Conservation (phyloP, 495 filamentous ascomycete species). For the Hypoxylon crocopeplum region DNA sequence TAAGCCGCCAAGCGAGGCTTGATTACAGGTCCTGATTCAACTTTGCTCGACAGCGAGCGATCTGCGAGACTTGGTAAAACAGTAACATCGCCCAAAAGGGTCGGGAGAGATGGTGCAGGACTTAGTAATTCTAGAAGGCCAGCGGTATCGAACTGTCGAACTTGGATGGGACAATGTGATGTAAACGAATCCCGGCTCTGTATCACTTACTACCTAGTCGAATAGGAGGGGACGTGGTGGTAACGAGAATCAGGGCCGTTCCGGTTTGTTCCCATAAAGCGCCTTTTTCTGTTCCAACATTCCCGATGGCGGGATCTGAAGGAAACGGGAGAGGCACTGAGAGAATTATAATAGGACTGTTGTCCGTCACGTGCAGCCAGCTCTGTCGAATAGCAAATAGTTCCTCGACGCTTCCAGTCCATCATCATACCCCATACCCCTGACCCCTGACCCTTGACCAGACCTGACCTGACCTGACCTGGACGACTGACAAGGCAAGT, state of each 20-base stretch:
- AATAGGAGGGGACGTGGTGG: constrained; percentile 13
- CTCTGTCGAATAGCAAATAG: too few relatives aligned
- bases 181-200: constrained; percentile 24
- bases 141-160: constrained; percentile 1
- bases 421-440: too few relatives aligned
- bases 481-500: too few relatives aligned
- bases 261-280: constrained; percentile 32
- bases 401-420: too few relatives aligned
- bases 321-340: neutral
- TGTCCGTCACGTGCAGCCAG: constrained; percentile 17
- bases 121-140: constrained; percentile 34
- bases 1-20: constrained; percentile 27
- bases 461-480: too few relatives aligned
- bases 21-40: constrained; percentile 24
- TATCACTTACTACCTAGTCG: constrained; percentile 21
- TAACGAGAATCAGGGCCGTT: constrained; percentile 4
- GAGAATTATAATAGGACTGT: constrained; percentile 9
- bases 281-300: constrained; percentile 22
- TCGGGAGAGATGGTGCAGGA: constrained; percentile 19
- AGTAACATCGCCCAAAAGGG: constrained; percentile 29
- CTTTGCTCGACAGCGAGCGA: constrained; percentile 6
- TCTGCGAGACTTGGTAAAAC: constrained; percentile 15
- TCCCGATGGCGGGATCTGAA: constrained; percentile 23
- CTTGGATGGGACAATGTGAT: constrained; percentile 20
- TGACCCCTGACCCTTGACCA: too few relatives aligned